phyloP scores from a whole-genome alignment of 148 eudicot species.

The Bassia scoparia region DNA sequence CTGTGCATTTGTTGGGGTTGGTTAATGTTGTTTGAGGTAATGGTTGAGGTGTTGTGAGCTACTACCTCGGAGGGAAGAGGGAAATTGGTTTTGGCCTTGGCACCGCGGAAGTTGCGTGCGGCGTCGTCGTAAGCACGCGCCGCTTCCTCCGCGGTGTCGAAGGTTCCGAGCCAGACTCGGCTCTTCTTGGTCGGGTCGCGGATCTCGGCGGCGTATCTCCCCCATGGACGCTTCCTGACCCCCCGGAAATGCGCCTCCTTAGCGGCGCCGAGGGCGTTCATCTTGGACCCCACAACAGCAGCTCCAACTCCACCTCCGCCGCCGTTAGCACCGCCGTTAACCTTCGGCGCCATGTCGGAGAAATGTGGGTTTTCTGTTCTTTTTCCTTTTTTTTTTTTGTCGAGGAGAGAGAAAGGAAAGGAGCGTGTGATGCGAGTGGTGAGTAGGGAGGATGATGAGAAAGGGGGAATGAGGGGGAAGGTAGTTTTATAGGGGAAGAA shows the following conservation, averaged over 20 bases:
- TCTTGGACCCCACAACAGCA: too few species aligned
- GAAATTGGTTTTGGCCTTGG: constrained; percentile 25
- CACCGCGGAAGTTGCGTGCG: constrained; percentile 23
- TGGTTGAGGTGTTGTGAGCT: not conserved
- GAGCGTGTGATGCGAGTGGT: not conserved
- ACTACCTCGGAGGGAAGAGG: not conserved
- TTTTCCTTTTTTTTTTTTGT: too few species aligned
- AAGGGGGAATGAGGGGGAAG: too few species aligned
- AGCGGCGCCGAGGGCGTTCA: too few species aligned
- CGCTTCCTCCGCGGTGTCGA: constrained; percentile 68
- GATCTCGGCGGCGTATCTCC: constrained; percentile 78
- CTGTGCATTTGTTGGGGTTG: not conserved
- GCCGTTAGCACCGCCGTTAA: not conserved
- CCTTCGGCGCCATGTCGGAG: not conserved
- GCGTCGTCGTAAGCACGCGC: constrained; percentile 36
- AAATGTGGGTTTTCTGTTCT: not conserved
- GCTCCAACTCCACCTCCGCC: constrained; percentile 2
- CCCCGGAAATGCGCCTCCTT: constrained; percentile 55
- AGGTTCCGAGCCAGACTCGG: constrained; percentile 79
- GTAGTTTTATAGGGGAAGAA: too few species aligned
- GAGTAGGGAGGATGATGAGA: too few species aligned
- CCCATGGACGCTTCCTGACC: constrained; percentile 76
- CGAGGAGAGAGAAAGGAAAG: not conserved
- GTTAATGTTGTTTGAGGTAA: not conserved
- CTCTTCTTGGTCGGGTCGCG: constrained; percentile 56